Percentiles rank a stretch among this genome's conserved stretches.
These are phyloP conservation scores for Kalanchoe fedtschenkoi DNA, from an alignment of 164 flowering plant genomes.

Conservation along the genomic window DNA sequence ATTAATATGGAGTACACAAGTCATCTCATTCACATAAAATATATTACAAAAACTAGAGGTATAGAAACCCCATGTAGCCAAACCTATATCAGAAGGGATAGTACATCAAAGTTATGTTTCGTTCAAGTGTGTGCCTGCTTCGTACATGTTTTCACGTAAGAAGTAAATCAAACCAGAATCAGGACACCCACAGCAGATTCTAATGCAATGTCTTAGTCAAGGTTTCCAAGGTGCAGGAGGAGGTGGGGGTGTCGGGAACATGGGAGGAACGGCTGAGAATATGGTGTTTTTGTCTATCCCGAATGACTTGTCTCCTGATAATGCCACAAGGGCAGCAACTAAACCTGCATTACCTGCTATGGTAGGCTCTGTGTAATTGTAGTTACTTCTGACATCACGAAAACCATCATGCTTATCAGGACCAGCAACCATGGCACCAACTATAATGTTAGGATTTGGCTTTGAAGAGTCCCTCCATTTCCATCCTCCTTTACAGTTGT, in stretches of 20 bases:
- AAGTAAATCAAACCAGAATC: not conserved
- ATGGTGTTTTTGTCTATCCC: conserved; percentile 85
- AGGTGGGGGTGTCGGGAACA: conserved; percentile 92
- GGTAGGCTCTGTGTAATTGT: conserved; percentile 90
- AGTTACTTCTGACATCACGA: conserved; percentile 66
- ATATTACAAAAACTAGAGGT: not conserved
- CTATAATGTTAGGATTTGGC: conserved; percentile 70
- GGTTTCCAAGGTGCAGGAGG: conserved; percentile 91
- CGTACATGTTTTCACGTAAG: not conserved
- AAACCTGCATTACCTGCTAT: conserved; percentile 91
- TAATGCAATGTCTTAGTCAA: not conserved
- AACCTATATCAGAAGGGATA: not conserved
- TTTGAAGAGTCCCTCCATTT: conserved; percentile 70
- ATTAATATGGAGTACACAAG: too few relatives aligned
- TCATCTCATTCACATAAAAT: not conserved
- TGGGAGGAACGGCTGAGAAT: conserved; percentile 91
- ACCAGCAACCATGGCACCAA: conserved; percentile 98
- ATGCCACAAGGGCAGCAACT: conserved; percentile 78
- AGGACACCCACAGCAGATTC: not conserved
- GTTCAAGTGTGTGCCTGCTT: not conserved
- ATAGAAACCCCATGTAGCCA: not conserved
- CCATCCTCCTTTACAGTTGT: conserved; percentile 90
- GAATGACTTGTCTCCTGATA: conserved; percentile 43
- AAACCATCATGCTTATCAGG: conserved; percentile 82
- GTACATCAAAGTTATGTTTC: not conserved